Base-by-base conservation (phyloP, 2,329 filamentous ascomycete species). In the Epichloe coenophiala region DNA sequence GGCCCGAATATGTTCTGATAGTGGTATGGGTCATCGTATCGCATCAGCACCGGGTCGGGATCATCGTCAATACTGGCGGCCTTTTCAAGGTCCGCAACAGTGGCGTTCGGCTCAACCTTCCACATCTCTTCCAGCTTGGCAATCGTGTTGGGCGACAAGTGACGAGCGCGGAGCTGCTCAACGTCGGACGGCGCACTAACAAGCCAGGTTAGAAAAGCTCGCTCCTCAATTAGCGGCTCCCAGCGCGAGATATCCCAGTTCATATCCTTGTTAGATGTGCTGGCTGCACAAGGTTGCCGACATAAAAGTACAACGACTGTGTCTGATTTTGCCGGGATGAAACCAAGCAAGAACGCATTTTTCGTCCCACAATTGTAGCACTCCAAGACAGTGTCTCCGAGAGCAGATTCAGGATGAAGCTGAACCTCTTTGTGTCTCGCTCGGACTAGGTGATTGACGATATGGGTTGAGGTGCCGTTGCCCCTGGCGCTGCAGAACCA, bases 351-450 rank as follows among this genome's bases (percentile, higher is more conserved):
- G 60, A 98, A 98, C 46, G 96, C 91, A 65, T 98, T 98, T 72
- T 96, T 97, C n/a, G 88, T 96, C 45, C 91, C 93, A 68, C 93
- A 98, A 70, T 96, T 97, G 73, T 98, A 98, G 71, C 93, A 98
- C 72, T 98, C 93, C 55, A 98, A 78, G 38, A 94, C 88, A 1
- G 93, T 98, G 65, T 98, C 94, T 56, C 93, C 93, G 11, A 98
- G 81, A 7, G 89, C 84, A 17, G 93, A 97, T 58, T 84, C 83
- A 7, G 93, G 91, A 66, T 98, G 93, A 50, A 98, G 81, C 68
- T 96, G 91, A 49, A 98, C 93, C 71, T 98, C 94, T 75, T 97
- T 98, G 74, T 98, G 93, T 56, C 93, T 86, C 56, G 94, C 91
- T 62, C 94, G 86, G 54, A 98, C 93, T 36, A 98, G 81, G 65